Evolutionary conservation across 1,284 basidiomycete species (phyloP).

Genomic region (Fomitiporia mediterranea): DNA sequence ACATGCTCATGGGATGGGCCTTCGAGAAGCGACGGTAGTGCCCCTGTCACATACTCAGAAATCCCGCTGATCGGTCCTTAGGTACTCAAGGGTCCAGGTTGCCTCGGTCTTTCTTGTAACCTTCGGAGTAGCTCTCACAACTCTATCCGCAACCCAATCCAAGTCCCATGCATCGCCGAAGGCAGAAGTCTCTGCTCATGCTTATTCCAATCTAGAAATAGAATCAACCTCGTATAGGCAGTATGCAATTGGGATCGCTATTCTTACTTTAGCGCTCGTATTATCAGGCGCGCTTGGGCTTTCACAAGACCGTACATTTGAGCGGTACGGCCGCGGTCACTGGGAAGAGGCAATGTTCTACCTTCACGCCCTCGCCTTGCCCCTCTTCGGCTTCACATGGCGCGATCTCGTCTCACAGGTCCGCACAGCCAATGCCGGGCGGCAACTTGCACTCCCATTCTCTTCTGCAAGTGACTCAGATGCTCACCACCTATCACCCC

Average conservation of each 20-base stretch:
- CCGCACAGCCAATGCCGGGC: constrained; percentile 39
- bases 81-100: constrained; percentile 68
- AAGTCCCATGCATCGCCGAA: constrained; percentile 25
- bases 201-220: not conserved
- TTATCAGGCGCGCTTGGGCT: constrained; percentile 82
- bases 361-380: constrained; percentile 69
- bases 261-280: constrained; percentile 74
- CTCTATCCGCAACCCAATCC: constrained; percentile 61
- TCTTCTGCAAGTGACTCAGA: constrained; percentile 25
- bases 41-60: constrained; percentile 21
- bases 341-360: constrained; percentile 96
- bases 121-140: constrained; percentile 77
- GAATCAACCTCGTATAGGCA: constrained; percentile 21
- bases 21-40: constrained; percentile 51
- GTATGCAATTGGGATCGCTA: constrained; percentile 46
- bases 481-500: constrained; percentile 30
- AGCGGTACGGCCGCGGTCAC: constrained; percentile 48
- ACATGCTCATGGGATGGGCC: constrained; percentile 70
- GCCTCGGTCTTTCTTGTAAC: constrained; percentile 78
- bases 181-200: constrained; percentile 11
- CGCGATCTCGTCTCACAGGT: constrained; percentile 50
- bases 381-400: constrained; percentile 62
- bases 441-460: constrained; percentile 26
- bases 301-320: constrained; percentile 81
- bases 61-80: constrained; percentile 27